Evolutionary conservation across 441 rosid species (phyloP), one percentile per base, ranked within the genome.

Genomic region (Biscutella auriculata): DNA sequence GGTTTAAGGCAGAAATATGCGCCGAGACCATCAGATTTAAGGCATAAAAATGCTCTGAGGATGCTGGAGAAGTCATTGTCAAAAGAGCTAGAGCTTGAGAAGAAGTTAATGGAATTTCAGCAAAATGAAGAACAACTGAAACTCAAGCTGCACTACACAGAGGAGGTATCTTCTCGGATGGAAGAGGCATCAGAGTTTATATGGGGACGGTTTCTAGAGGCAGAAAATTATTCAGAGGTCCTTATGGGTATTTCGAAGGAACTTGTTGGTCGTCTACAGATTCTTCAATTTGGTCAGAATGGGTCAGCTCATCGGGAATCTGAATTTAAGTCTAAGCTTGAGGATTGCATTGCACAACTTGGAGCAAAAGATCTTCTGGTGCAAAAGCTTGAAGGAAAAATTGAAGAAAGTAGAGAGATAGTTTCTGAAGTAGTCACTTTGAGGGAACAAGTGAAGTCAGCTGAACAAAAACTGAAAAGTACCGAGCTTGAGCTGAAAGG

Each of bases 161-260:
- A 79, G 52, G 88, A 85, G 71, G 87, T 88, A 12, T 67, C 87
- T 67, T 73, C 82, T 32, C 82, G 81, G 70, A 88, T 93, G 93
- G 97, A 93, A 75, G 98, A 88, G 81, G 96, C 95, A 0, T 83
- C 95, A 12, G 95, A 84, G 77, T 88, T 84, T 41, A 81, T 88
- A 29, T 84, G 85, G 92, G 96, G 90, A 73, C 76, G 93, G 70
- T 88, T 88, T 76, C 67, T 93, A 6, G 98, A 88, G 76, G 95
- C 98, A 1, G 97, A 88, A 30, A 93, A 93, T 73, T 79, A 83
- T 59, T 65, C 95, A 5, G 92, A 80, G 76, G 92, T 88, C 58
- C 82, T 88, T 42, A 87, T 77, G 81, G 93, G 98, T 35, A 75
- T 87, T 60, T 89, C 97, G 28, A 88, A 83, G 72, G 97, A 85